Evolutionary conservation across 352 stramenopile species (phyloP), one percentile per base, ranked within the genome.

Genomic region (Thraustochytrium striatum): DNA sequence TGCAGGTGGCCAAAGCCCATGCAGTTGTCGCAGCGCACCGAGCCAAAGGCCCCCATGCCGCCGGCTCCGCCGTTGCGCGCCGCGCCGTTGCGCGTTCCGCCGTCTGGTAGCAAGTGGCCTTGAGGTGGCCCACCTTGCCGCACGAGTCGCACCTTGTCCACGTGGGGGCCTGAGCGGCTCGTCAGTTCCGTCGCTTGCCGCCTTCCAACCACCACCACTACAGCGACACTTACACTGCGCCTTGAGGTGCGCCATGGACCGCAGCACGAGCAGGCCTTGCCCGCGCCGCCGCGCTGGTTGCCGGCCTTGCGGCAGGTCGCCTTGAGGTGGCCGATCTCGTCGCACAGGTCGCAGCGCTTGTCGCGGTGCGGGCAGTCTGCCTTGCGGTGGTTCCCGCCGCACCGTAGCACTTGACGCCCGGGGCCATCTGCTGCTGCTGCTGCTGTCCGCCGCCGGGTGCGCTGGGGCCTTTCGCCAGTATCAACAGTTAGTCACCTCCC

Each of bases 321-420:
- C 11, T 32, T 13, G 8, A 73, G 62, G 2, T 73, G 62, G 32
- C 62, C 62, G 19, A 28, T 72, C 62, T 57, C 62, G 62, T 36
- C 62, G 44, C 62, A 73, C 21, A 62, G 25, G 28, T 36, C 25
- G 7, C 62, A 73, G 11, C 36, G 32, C 62, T 73, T 73, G 44
- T 73, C 62, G 32, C 44, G 62, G 62, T 73, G 62, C 8, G 62
- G 62, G 44, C 62, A 73, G 21, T 73, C 62, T 7, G 33, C 62
- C 62, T 73, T 73, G 19, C 32, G 25, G 44, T 73, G 62, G 38
- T 57, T 32, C 13, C 41, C 62, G 38, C 62, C 41, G 44, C 62
- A 61, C 19, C 62, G 9, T 25, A 13, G 62, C 62, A 57, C 57
- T 13, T 53, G 57, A 50, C 57, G 19, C 32, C 32, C n/a, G 57